Evolutionary conservation across 129 eudicot species (phyloP), one percentile per base, ranked within the genome.

Genomic region (Helianthus tuberosus): DNA sequence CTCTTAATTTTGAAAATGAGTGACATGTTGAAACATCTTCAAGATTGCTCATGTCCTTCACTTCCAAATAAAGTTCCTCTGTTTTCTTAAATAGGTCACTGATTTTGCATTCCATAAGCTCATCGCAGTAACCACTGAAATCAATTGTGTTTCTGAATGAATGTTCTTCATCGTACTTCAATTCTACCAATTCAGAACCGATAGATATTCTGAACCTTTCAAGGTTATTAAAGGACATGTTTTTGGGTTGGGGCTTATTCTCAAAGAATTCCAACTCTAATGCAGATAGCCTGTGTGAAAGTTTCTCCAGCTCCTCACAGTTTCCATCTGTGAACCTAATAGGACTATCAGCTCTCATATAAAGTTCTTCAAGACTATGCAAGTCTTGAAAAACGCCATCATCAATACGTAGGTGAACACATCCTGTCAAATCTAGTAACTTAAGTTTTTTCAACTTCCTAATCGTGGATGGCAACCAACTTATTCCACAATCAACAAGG

Each of bases 211-310:
- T 27, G 44, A 61, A 61, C 17, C 44, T 61, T 61, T 35, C 47
- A 13, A 63, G 68, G 2, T 14, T 35, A 2, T 35, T 8, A 36
- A 63, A 63, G 2, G 47, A 63, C 23, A 63, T 6, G 3, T 63
- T 63, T 14, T 36, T 14, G 8, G 68, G 68, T n/a, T 36, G 25
- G 23, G 12, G 25, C 23, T 14, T 36, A 63, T 36, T n/a, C 27
- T 63, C 6, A 32, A 63, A 36, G 23, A 63, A 63, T 20, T 36
- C 68, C 23, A 63, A 13, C 68, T 63, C 68, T 36, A 63, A 36
- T 6, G 47, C 68, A n/a, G n/a, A n/a, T n/a, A n/a, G n/a, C n/a
- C n/a, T n/a, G 14, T 13, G 10, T 13, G 68, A 63, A 36, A 63
- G 68, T 36, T 1, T 14, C 68, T 63, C 47, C 5, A 63, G 12